phyloP scores from a whole-genome alignment of 768 basidiomycete genomes.

The Mrakia gelida region DNA sequence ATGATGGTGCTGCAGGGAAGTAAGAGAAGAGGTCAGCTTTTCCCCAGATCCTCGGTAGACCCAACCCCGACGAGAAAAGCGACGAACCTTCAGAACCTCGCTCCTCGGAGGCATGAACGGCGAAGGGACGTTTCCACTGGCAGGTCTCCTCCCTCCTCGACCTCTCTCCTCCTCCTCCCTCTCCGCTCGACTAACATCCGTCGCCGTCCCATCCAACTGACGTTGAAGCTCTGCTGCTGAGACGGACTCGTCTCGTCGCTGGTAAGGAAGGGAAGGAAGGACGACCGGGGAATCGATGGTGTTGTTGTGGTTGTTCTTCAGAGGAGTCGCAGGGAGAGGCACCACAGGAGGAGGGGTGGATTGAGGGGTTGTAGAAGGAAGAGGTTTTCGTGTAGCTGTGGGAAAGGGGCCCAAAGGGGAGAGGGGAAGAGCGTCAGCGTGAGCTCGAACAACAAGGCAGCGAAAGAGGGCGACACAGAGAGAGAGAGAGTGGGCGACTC shows the following conservation, averaged over 20 bases:
- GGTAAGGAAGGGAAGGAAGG: background rate
- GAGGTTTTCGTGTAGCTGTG: background rate
- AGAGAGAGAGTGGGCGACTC: background rate
- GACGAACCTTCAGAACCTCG: background rate
- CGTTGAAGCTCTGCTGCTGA: background rate
- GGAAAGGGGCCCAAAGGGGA: background rate
- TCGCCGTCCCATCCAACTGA: background rate
- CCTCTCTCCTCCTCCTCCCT: background rate
- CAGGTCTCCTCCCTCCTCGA: background rate
- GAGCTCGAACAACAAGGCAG: background rate
- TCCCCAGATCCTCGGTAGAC: too few species aligned
- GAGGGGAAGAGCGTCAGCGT: background rate
- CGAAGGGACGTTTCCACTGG: background rate
- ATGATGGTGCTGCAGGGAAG: too few species aligned
- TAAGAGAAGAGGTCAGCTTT: background rate
- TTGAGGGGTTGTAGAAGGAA: background rate
- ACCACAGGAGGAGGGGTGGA: background rate
- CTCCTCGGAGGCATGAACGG: background rate
- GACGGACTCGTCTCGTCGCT: background rate
- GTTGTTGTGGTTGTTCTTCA: background rate
- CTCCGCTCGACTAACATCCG: conserved; percentile 9
- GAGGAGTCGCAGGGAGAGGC: background rate
- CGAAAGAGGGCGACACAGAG: background rate
- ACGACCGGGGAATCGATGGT: background rate
- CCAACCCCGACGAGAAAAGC: too few species aligned